Evolutionary conservation across 108 stramenopile species (phyloP), one percentile per base, ranked within the genome.

Genomic region (Pelagomonas calceolata): DNA sequence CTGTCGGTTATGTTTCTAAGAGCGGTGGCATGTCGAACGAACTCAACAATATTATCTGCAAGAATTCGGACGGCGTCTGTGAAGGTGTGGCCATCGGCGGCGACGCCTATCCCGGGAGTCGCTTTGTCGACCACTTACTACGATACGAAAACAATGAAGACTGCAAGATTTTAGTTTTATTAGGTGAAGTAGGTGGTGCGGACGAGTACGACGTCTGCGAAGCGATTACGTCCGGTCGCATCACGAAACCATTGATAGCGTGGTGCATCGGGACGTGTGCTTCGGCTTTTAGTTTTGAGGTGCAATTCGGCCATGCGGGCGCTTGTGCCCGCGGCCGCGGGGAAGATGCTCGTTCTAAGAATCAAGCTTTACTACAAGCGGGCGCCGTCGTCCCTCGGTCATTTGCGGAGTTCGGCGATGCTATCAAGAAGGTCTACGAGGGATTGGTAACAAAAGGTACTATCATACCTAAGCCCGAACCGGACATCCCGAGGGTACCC

Each of bases 221-320:
- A 5, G 93, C 91, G 0, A 45, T 94, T 65, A 72, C 91, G 82
- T 81, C 74, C 69, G 91, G 91, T 30, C 85, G 93, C 64, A 91
- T 94, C 67, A 83, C 82, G 18, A 94, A 94, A 78, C 93, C 93
- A 30, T 68, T 94, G 16, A 84, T 94, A 36, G 93, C 91, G 18
- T 94, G 93, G 93, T 91, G 91, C 72, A 94, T 94, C 66, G 93
- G 93, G 30, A 94, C 93, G 10, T 94, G 93, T 39, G 91, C 93
- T 5, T 87, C 88, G 32, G 88, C 89, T 68, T 94, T 94, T 78
- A 82, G 89, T 30, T 92, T 87, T 69, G 93, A 94, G 72, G 93
- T 94, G 21, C 93, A 94, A 69, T 94, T 94, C 75, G 93, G 93
- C 30, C 93, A 94, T 76, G 93, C 93, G 32, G 93, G 93, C 45